phyloP scores from a whole-genome alignment of 805 yeast genomes.

The Limtongozyma cylindracea region DNA sequence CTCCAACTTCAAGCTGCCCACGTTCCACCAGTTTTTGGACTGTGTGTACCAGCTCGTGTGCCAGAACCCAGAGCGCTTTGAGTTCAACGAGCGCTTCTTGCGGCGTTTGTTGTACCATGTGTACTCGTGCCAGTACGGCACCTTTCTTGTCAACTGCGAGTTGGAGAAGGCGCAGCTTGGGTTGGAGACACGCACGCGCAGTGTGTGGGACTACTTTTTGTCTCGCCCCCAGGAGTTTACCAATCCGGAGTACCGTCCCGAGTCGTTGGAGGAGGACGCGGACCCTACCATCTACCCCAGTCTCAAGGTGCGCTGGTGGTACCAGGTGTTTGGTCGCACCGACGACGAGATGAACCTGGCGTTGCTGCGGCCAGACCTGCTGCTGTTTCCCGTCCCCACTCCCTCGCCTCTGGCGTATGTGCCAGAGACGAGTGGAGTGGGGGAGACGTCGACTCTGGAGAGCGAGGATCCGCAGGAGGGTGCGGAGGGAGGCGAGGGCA shows the following conservation, averaged over 20 bases:
- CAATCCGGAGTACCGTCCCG: constrained; percentile 16
- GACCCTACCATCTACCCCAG: constrained; percentile 37
- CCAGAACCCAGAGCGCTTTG: constrained; percentile 53
- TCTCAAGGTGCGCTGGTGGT: constrained; percentile 71
- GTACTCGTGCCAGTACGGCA: constrained; percentile 88
- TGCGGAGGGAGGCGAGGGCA: too few relatives aligned
- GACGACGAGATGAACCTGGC: constrained; percentile 33
- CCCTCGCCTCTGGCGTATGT: too few relatives aligned
- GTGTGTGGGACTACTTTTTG: constrained; percentile 86
- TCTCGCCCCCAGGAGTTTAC: constrained; percentile 50
- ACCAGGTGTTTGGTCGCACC: constrained; percentile 53
- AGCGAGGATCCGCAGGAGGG: too few relatives aligned
- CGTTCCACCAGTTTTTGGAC: constrained; percentile 86
- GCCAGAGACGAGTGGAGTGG: too few relatives aligned
- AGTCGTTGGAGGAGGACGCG: constrained; percentile 10
- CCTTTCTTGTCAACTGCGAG: constrained; percentile 62
- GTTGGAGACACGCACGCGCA: constrained; percentile 24
- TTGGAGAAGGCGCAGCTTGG: constrained; percentile 16
- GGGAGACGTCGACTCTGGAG: too few relatives aligned
- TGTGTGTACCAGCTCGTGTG: constrained; percentile 57
- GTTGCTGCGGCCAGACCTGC: too few relatives aligned
- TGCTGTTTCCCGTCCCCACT: too few relatives aligned
- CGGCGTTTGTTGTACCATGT: constrained; percentile 69
- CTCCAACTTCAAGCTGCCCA: constrained; percentile 43
- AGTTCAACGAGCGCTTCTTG: constrained; percentile 72